Base-by-base conservation (phyloP, 1,139 yeast genomes). In the Geotrichum bryndzae region DNA sequence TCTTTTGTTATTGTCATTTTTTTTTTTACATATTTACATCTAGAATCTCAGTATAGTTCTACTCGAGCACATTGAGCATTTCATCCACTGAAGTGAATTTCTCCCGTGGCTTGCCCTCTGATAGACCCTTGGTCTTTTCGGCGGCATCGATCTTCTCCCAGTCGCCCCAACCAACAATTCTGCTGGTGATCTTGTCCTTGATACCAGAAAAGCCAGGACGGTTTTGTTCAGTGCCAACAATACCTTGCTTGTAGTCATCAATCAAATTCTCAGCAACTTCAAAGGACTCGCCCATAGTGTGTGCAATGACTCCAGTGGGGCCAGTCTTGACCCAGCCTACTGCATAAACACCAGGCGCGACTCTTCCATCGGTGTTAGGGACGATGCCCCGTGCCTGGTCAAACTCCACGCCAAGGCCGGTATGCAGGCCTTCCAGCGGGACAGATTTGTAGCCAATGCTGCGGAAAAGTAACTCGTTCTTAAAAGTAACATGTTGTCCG, bases 271-370 rank as follows among this genome's bases (percentile, higher is more conserved):
- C 88, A 0, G 90, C 94, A 0, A 91, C 88, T 46, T 84, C 84
- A 68, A 86, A 88, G 0, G 96, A 82, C 64, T 90, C 95, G 80
- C 87, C 81, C 89, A 94, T 90, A 0, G 99, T 90, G 18, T 88
- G 82, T 15, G 96, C 96, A 66, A 94, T 94, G 5, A 91, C 96
- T 0, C 99, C 99, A 48, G 83, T 82, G 8, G 97, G 90, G 0
- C 97, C 96, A 61, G 82, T 86, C 64, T 88, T 85, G 60, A 92
- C 87, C 99, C 99, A 94, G 0, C 99, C 99, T 3, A 94, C 79
- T 1, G 90, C 85, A 69, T 91, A 94, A 67, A 90, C 76, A 0
- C 92, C 89, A 0, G 80, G 57, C 11, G 57, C 57, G 11, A 52
- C 57, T 58, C 87, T 80, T 0, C 97, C 97, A 8, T 79, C 77